Evolutionary conservation across 2,329 filamentous ascomycete species (phyloP).

Genomic region (Proliferodiscus dingleyae): DNA sequence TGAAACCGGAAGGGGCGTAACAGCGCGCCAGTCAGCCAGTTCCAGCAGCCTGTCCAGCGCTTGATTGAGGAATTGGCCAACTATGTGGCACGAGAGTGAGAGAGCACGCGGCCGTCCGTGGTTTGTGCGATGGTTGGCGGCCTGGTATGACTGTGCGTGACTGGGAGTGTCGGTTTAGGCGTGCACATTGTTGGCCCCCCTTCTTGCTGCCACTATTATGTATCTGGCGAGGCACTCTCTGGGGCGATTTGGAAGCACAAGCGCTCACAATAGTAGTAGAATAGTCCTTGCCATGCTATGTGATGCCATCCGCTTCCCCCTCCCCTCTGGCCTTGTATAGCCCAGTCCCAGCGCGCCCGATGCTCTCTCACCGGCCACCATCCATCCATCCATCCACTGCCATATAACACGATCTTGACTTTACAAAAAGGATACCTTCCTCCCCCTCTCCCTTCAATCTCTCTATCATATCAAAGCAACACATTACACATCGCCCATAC

Average conservation of each 20-base stretch:
- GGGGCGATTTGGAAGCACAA: slow-evolving; percentile 1
- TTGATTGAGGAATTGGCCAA: no score
- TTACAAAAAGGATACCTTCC: slow-evolving; percentile 1
- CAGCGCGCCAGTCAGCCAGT: no score
- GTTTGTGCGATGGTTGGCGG: no score
- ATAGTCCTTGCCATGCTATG: not conserved
- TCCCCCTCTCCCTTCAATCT: not conserved
- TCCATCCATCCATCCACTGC: not conserved
- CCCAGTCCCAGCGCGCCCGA: slow-evolving; percentile 1
- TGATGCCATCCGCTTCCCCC: not conserved
- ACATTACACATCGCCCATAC: not conserved
- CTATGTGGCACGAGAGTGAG: no score
- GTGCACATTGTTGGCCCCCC: no score
- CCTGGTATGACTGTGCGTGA: no score
- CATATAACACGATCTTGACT: not conserved
- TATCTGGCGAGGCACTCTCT: slow-evolving; percentile 2
- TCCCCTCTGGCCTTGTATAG: not conserved
- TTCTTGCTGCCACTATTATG: no score
- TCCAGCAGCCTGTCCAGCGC: no score
- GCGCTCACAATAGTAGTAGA: not conserved
- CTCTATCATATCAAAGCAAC: not conserved
- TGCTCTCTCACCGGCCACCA: slow-evolving; percentile 1
- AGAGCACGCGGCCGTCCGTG: no score
- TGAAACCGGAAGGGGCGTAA: not conserved
- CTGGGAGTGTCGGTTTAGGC: no score